Conservation (phyloP, 495 filamentous ascomycete species). For the Daldinia childiae region DNA sequence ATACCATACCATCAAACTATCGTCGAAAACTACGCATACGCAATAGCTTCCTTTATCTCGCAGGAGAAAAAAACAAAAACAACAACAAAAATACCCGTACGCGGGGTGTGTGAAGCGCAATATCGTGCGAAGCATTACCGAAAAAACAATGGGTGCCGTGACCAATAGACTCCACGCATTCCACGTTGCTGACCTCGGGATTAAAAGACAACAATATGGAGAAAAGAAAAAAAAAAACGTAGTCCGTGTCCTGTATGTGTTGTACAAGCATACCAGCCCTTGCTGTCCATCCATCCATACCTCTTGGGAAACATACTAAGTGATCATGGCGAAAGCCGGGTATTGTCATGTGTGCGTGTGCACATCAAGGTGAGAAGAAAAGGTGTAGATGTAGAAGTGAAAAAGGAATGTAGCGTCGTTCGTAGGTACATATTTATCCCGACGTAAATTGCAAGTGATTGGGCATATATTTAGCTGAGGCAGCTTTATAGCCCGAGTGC, state of each 20-base stretch:
- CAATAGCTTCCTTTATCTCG: background rate
- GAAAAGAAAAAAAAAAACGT: conserved; percentile 2
- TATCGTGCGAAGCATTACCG: conserved; percentile 1
- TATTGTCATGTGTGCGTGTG: conserved; percentile 32
- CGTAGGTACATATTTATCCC: conserved; percentile 1
- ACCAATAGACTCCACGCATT: conserved; percentile 35
- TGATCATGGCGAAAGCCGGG: conserved; percentile 39
- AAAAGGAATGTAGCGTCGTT: conserved; percentile 4
- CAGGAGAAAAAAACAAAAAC: background rate
- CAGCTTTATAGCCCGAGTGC: conserved; percentile 7
- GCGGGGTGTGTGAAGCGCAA: conserved; percentile 4
- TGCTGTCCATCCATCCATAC: conserved; percentile 25
- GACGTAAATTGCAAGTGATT: conserved; percentile 6
- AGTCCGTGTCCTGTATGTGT: conserved; percentile 18
- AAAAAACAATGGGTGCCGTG: conserved; percentile 23
- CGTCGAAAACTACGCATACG: background rate
- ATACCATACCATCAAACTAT: background rate
- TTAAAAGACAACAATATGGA: background rate
- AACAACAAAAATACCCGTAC: background rate
- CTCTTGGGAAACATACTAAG: conserved; percentile 25
- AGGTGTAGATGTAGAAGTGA: conserved; percentile 19
- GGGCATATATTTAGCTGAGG: background rate
- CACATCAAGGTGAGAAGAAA: conserved; percentile 9
- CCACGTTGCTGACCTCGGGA: conserved; percentile 26
- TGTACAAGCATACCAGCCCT: conserved; percentile 28